Evolutionary conservation across 345 rosid species (phyloP), one percentile per base, ranked within the genome.

Genomic region (Citrus maxima): DNA sequence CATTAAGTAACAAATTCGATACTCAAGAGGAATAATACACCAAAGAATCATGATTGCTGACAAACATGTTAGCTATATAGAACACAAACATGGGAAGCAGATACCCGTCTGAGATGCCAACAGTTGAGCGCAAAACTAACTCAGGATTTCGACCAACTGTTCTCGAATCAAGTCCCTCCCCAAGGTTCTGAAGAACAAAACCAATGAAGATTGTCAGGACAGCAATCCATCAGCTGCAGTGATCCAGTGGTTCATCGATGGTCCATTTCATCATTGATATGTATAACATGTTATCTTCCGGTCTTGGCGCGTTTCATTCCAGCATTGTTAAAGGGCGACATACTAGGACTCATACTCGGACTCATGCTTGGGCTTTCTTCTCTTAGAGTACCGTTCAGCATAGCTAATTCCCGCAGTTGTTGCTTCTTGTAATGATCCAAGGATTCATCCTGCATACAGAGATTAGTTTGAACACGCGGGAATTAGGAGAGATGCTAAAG

Each of bases 281-380:
- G 46, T 21, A 18, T 28, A 30, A n/a, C 5, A 72, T 27, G 6
- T 84, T 69, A 92, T 86, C 88, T 89, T 82, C 92, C 98, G 8
- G 95, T 95, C 91, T 95, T 95, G 74, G 98, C 97, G 10, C 98
- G 92, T 81, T 96, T 93, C 96, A 90, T 78, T 72, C 93, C 92
- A 10, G 88, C 75, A 68, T 81, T 88, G 82, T 90, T 92, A 77
- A 93, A 92, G 24, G 98, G 99, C 0, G 98, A 93, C 95, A 92
- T 91, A 87, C 98, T 91, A 0, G 96, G 95, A 75, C 93, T 95
- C 92, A 90, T 86, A 78, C 98, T 87, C 7, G 98, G 96, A 80
- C 97, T 91, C 87, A 88, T 91, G 67, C 96, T 88, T 0, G 93
- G 98, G 71, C 94, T 92, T 80, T 93, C 98, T 85, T 93, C 99